Evolutionary conservation across 345 rosid genomes (phyloP).

Genomic region (Lumnitzera littorea): DNA sequence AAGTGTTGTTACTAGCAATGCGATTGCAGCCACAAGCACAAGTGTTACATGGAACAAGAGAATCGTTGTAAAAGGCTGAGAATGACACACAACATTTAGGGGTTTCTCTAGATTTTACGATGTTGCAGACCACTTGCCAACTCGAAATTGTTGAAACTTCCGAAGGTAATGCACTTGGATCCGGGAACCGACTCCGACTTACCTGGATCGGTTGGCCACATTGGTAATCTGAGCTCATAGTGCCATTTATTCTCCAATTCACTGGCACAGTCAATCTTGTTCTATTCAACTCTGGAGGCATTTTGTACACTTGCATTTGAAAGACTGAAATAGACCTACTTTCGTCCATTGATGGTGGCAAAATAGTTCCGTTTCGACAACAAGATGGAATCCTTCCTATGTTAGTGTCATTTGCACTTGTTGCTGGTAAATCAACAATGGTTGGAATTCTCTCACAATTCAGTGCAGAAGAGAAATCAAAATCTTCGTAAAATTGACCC

Average conservation of each 20-base stretch:
- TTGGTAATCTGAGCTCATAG: constrained; percentile 25
- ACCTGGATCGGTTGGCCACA: constrained; percentile 42
- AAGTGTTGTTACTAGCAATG: constrained; percentile 17
- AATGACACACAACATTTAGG: constrained; percentile 51
- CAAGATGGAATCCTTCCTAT: constrained; percentile 38
- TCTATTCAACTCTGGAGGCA: constrained; percentile 44
- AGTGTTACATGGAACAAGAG: constrained; percentile 44
- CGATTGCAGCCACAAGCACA: constrained; percentile 44
- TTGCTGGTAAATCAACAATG: constrained; percentile 33
- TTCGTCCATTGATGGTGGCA: constrained; percentile 32
- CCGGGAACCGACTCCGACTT: constrained; percentile 27
- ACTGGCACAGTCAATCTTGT: constrained; percentile 33
- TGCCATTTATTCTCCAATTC: constrained; percentile 41
- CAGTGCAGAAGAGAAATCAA: constrained; percentile 39
- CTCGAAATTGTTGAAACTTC: constrained; percentile 28
- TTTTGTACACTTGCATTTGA: constrained; percentile 39
- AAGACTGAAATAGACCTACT: constrained; percentile 29
- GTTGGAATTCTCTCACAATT: constrained; percentile 36
- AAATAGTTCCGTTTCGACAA: constrained; percentile 43
- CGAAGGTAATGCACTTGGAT: constrained; percentile 32
- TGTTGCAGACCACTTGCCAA: constrained; percentile 58
- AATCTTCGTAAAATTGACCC: constrained; percentile 17
- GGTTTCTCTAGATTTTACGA: constrained; percentile 18
- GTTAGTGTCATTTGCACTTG: constrained; percentile 25
- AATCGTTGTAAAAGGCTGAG: constrained; percentile 46